Evolutionary conservation across 164 flowering plant genomes (phyloP), one percentile per base, ranked within the genome.

Genomic region (Akebia trifoliata): DNA sequence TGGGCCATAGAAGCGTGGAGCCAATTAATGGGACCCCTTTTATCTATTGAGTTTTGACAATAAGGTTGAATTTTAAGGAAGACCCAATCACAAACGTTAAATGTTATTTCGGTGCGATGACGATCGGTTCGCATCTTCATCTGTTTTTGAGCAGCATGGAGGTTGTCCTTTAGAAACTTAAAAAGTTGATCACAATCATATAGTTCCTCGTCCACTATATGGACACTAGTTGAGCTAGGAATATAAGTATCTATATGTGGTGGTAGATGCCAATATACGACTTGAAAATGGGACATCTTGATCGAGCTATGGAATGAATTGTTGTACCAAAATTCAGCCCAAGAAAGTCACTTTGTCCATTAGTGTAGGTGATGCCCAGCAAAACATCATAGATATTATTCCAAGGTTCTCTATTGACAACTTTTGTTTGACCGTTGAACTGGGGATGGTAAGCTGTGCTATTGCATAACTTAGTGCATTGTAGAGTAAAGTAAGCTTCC

Each of bases 291-390:
- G 1, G 36, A 17, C 30, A 47, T 8, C 26, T 34, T 17, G n/a
- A 49, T 0, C 0, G 52, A 4, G 18, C 31, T 24, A 15, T 50
- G 54, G 9, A 1, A 29, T 0, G 56, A 52, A 4, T 39, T 30
- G 12, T 52, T 52, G 28, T 52, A 34, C 25, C 56, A 32, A 8
- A 4, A 52, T 52, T 52, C 56, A 1, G 39, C 56, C 18, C 36
- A 34, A 2, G 56, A 40, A 1, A 52, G 25, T 3, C 4, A 46
- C 6, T 25, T 24, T 0, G n/a, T 2, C 50, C 50, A 46, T 8
- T 22, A 10, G 4, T n/a, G n/a, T n/a, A 17, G 12, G 6, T 9
- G 52, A 6, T 3, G 9, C 52, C 52, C n/a, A 7, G 32, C 52
- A 26, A 28, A 48, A 14, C 52, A 26, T 6, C 32, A 12, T 2